Conservation (phyloP, 371 early-diverging fungal species). For the Quaeritorhiza haematococci region DNA sequence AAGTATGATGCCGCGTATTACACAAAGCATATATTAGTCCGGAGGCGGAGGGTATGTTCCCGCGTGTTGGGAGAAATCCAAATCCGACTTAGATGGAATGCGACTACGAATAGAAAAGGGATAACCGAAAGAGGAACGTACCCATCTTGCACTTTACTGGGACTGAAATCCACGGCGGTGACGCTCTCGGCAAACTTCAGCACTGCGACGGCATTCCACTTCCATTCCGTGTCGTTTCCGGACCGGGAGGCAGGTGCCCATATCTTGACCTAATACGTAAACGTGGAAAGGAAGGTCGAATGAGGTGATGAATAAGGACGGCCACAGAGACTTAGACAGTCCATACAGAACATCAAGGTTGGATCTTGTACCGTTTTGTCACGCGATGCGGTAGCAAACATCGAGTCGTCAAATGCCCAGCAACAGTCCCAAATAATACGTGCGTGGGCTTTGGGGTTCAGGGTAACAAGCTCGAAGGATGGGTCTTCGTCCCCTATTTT, state of each 20-base stretch:
- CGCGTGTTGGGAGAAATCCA: background rate
- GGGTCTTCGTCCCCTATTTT: background rate
- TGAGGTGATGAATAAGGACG: background rate
- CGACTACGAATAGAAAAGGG: constrained; percentile 4
- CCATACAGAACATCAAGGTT: constrained; percentile 2
- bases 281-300: background rate
- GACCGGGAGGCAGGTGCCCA: constrained; percentile 46
- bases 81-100: background rate
- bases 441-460: constrained; percentile 74
- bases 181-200: constrained; percentile 70
- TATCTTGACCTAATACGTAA: constrained; percentile 51
- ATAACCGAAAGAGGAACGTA: constrained; percentile 25
- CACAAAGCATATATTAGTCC: background rate
- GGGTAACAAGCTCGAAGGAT: constrained; percentile 38
- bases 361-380: constrained; percentile 70
- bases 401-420: constrained; percentile 71
- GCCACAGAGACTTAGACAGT: background rate
- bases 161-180: constrained; percentile 77
- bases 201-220: constrained; percentile 40
- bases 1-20: background rate
- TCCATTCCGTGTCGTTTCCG: background rate
- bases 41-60: background rate
- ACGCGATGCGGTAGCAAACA: constrained; percentile 88
- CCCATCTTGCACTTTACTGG: constrained; percentile 34
- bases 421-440: constrained; percentile 91